Evolutionary conservation across 2,329 filamentous ascomycete genomes (phyloP), one percentile per base, ranked within the genome.

Genomic region (Pseudogymnoascus sp.): DNA sequence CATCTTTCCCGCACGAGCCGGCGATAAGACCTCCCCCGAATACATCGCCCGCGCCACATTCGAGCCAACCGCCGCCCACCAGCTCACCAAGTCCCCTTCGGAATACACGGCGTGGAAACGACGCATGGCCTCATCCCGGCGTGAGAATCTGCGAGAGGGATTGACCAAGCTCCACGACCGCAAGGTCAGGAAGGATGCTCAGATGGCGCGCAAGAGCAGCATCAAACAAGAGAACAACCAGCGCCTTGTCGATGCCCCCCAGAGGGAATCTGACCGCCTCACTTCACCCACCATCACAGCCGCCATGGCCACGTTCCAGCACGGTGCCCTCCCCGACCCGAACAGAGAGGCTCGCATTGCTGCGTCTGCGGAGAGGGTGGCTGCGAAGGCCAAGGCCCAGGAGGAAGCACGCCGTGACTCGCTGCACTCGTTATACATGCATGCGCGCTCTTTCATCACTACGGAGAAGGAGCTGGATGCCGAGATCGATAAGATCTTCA

Each of bases 401-500:
- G 76, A 78, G 41, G 79, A 84, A 61, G 77, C 79, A 59, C 82
- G 88, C 57, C 79, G 82, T 62, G 83, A 92, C 65, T 81, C 86
- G 13, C 75, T 99, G 28, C 90, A 96, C 74, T 85, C 89, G 61
- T 81, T 99, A 10, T 99, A 99, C 75, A 88, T 94, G 75, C 88
- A 91, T 67, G 91, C 94, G 4, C 82, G 88, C 23, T 77, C 83
- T 37, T 99, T 97, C 75, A 96, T 99, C 70, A 85, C 90, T 15
- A 85, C 81, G 21, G 91, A 95, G 71, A 75, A 80, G 57, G 86
- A 95, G 71, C 81, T 99, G 33, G 81, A 88, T 66, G 77, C 78
- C 13, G 81, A 84, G 65, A 85, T 96, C 60, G 87, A 95, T 19
- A 75, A 79, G 63, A 79, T 86, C n/a, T 99, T 96, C 74, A 80